Evolutionary conservation across 1,284 basidiomycete species (phyloP), one percentile per base, ranked within the genome.

Genomic region (Porogramme epimiltina): DNA sequence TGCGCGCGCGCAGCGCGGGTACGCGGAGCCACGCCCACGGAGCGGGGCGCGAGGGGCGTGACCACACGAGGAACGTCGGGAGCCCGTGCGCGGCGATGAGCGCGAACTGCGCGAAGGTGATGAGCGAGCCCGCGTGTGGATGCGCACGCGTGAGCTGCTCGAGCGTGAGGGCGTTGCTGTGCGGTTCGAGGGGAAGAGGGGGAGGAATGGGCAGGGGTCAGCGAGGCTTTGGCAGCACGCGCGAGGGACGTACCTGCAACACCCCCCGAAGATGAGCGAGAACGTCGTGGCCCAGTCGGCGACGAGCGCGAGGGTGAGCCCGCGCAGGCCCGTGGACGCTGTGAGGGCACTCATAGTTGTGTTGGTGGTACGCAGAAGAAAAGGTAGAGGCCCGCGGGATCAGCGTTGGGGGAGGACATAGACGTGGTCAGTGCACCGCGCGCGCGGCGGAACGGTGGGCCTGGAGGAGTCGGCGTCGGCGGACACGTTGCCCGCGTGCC

Each of bases 81-180:
- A 91, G 74, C 0, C 87, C 85, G 58, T 84, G 74, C 1, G 92
- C 57, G 8, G 91, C 84, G 52, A 95, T 85, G 61, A 87, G 67
- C 47, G 89, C 56, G 70, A 94, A 95, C 69, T 95, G 93, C 40
- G 86, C 79, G 61, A 94, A 89, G 0, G 93, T 95, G 63, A 95
- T 84, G 47, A 95, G 80, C 19, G 87, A 82, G 49, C 93, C 93
- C 44, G 83, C 72, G 22, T 76, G 70, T 10, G 88, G 85, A 61
- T 86, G 77, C 44, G 78, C 70, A 3, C 80, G 76, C 2, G 85
- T 89, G 18, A 89, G 70, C 56, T 82, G 79, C 66, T 91, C 87
- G 2, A 86, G 70, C 1, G 87, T 84, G 47, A 89, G 74, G 25
- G 89, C 89, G 67, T 91, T 90, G 61, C 86, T 87, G 60, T 3